These are phyloP conservation scores for Microbotryum violaceum DNA, from an alignment of 1,284 basidiomycete genomes.

Conservation along the genomic window DNA sequence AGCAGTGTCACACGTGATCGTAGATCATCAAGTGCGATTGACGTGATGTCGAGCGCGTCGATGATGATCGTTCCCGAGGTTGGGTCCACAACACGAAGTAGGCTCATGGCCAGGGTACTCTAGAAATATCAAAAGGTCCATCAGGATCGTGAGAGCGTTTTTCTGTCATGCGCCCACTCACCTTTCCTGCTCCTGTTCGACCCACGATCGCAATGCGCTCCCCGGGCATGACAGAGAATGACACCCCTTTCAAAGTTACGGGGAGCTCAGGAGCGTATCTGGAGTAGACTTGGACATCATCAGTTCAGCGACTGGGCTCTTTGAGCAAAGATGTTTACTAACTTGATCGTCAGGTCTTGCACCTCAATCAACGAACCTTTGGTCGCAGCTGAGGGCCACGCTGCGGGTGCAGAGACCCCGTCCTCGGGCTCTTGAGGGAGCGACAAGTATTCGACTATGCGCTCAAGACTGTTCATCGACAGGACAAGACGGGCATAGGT, in stretches of 20 bases:
- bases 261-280: conserved; percentile 68
- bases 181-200: conserved; percentile 43
- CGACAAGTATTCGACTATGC: conserved; percentile 77
- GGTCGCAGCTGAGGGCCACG: conserved; percentile 54
- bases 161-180: neutral
- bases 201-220: conserved; percentile 63
- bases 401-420: conserved; percentile 29
- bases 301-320: no score
- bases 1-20: conserved; percentile 34
- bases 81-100: conserved; percentile 82
- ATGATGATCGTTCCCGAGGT: conserved; percentile 66
- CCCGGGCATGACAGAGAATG: conserved; percentile 60
- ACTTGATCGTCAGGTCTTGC: conserved; percentile 68
- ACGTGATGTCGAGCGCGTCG: conserved; percentile 75
- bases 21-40: conserved; percentile 18
- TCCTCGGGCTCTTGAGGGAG: conserved; percentile 66
- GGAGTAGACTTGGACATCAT: neutral
- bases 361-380: conserved; percentile 54
- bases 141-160: neutral
- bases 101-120: conserved; percentile 66
- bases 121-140: conserved; percentile 40
- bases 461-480: conserved; percentile 66
- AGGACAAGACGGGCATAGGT: conserved; percentile 34
- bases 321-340: neutral
- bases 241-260: conserved; percentile 66